Conservation (phyloP, 768 basidiomycete genomes). For the Leccinum uliginosum region DNA sequence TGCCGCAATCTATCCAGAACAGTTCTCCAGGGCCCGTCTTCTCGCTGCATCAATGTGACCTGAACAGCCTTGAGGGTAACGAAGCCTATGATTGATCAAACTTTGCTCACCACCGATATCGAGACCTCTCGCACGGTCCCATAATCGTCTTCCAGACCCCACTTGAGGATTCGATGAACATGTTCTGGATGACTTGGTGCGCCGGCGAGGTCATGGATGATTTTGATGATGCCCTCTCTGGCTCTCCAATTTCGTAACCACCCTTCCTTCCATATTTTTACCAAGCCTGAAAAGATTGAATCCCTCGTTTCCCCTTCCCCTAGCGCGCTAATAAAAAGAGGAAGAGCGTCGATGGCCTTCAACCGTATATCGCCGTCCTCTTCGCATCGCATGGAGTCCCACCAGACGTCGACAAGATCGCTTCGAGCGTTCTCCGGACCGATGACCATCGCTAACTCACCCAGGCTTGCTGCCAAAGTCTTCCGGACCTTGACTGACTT, state of each 20-base stretch:
- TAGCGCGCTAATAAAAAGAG: slow-evolving; percentile 52
- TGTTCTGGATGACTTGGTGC: slow-evolving; percentile 40
- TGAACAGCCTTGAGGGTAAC: slow-evolving; percentile 26
- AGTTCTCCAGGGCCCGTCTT: slow-evolving; percentile 33
- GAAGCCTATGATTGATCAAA: slow-evolving; percentile 7
- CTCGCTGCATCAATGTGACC: slow-evolving; percentile 45
- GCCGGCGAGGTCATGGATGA: slow-evolving; percentile 48
- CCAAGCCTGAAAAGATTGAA: slow-evolving; percentile 42
- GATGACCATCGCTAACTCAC: slow-evolving; percentile 84
- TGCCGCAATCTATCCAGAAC: slow-evolving; percentile 36
- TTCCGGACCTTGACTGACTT: slow-evolving; percentile 60
- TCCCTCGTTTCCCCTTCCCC: slow-evolving; percentile 42
- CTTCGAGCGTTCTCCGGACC: slow-evolving; percentile 60
- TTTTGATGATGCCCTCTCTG: slow-evolving; percentile 61
- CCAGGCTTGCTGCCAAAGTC: slow-evolving; percentile 83
- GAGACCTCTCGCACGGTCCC: slow-evolving; percentile 84
- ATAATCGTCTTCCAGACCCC: slow-evolving; percentile 69
- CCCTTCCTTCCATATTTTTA: slow-evolving; percentile 53
- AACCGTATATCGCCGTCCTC: slow-evolving; percentile 66
- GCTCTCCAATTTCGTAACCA: slow-evolving; percentile 76
- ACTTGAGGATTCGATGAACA: slow-evolving; percentile 51
- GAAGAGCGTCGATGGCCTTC: slow-evolving; percentile 65
- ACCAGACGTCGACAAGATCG: slow-evolving; percentile 75
- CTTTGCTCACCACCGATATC: slow-evolving; percentile 51
- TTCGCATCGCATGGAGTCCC: slow-evolving; percentile 47